A percentile compares a stretch with the other conserved stretches of the same genome.
phyloP scores from a whole-genome alignment of 495 filamentous ascomycete species.

The Talaromyces liani region DNA sequence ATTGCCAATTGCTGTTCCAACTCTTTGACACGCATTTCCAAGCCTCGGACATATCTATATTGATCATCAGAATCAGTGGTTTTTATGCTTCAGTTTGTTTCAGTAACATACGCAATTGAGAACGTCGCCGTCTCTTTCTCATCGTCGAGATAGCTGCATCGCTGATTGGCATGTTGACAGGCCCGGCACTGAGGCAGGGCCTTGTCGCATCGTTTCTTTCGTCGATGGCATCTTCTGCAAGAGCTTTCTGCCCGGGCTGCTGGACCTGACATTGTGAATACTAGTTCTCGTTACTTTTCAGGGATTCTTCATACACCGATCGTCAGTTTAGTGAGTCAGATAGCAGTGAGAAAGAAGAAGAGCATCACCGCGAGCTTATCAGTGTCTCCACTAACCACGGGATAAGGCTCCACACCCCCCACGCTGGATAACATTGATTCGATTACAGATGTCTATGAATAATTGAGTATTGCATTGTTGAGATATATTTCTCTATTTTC shows the following conservation, averaged over 20 bases:
- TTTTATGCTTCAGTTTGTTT: not conserved
- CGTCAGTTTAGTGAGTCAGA: not conserved
- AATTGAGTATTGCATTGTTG: not conserved
- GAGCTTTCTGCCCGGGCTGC: constrained; percentile 20
- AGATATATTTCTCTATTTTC: not conserved
- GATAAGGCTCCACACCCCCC: not conserved
- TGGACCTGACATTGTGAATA: not conserved
- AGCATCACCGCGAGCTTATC: not conserved
- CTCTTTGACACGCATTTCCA: constrained; percentile 23
- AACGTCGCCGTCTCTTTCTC: constrained; percentile 27
- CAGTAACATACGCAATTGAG: constrained; percentile 24
- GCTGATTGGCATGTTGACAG: constrained; percentile 23
- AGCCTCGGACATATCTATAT: constrained; percentile 25
- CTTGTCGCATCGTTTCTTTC: constrained; percentile 33
- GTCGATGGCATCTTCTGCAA: constrained; percentile 28
- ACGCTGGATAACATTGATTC: not conserved
- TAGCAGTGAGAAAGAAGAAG: not conserved
- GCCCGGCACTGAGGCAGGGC: constrained; percentile 25
- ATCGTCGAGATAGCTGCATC: constrained; percentile 30
- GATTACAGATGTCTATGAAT: not conserved
- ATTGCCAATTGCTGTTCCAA: constrained; percentile 20
- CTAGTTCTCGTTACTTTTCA: not conserved
- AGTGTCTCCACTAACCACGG: not conserved
- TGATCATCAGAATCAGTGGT: not conserved
- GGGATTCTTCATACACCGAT: not conserved